Conservation (phyloP, 106 monocot genomes). For the Dioscorea dumetorum region DNA sequence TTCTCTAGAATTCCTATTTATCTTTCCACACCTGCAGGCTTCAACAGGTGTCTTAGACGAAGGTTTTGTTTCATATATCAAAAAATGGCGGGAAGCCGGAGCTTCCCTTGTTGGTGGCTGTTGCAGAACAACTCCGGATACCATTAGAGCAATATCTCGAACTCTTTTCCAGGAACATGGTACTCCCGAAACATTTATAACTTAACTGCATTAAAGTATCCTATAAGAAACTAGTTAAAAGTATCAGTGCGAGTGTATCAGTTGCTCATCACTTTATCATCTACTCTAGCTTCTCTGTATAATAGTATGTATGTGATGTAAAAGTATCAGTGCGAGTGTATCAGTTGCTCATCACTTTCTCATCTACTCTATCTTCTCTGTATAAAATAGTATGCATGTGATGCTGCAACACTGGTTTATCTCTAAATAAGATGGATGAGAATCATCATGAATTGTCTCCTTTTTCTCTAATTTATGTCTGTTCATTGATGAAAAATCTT, state of each 20-base stretch:
- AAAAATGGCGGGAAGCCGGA: conserved; percentile 69
- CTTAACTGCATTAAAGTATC: background rate
- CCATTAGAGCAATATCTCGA: conserved; percentile 61
- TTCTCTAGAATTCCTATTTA: too few species aligned
- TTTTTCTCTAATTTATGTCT: background rate
- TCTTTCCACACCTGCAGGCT: conserved; percentile 18
- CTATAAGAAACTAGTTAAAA: background rate
- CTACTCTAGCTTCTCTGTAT: background rate
- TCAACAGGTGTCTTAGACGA: conserved; percentile 59
- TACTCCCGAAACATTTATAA: background rate
- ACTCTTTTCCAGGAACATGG: conserved; percentile 15
- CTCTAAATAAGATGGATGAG: background rate
- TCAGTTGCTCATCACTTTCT: too few species aligned
- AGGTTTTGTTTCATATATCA: conserved; percentile 81
- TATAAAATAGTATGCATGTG: background rate
- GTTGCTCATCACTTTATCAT: too few species aligned
- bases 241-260: too few species aligned
- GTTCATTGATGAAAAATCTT: too few species aligned
- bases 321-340: too few species aligned
- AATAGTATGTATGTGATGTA: background rate
- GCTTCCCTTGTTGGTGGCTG: conserved; percentile 84
- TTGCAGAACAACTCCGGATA: conserved; percentile 84
- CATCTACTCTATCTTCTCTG: background rate
- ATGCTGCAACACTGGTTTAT: background rate
- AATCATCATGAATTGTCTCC: background rate